These are phyloP conservation scores for Teratosphaeria viscida DNA, from an alignment of 2,329 filamentous ascomycete species.

Conservation along the genomic window DNA sequence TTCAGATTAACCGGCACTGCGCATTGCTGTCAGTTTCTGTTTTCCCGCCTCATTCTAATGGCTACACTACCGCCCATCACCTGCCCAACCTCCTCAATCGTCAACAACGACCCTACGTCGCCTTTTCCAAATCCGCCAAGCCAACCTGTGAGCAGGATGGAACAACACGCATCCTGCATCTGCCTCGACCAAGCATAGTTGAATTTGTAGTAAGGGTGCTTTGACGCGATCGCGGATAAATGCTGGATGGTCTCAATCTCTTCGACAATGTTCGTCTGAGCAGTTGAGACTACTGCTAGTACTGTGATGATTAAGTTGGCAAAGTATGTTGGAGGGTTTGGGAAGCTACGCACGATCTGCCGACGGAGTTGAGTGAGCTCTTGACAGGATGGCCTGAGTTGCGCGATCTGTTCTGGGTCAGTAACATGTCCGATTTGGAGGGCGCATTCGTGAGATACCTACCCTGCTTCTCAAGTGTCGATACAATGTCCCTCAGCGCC, in stretches of 20 bases:
- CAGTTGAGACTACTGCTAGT: slow-evolving; percentile 19
- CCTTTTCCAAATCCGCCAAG: slow-evolving; percentile 58
- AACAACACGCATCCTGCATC: slow-evolving; percentile 63
- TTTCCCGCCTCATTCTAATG: not conserved
- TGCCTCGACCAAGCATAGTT: slow-evolving; percentile 77
- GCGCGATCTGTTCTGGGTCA: slow-evolving; percentile 48
- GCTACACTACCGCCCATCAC: slow-evolving; percentile 57
- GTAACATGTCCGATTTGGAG: not conserved
- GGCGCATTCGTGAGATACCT: not conserved
- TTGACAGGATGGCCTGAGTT: slow-evolving; percentile 72
- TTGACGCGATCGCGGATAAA: slow-evolving; percentile 63
- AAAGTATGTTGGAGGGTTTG: slow-evolving; percentile 1
- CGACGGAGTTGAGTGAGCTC: slow-evolving; percentile 78
- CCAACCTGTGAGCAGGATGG: slow-evolving; percentile 58
- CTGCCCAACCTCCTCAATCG: slow-evolving; percentile 75
- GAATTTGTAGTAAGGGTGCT: slow-evolving; percentile 97
- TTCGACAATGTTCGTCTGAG: slow-evolving; percentile 58
- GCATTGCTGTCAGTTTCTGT: slow-evolving; percentile 1
- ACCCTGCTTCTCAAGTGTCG: slow-evolving; percentile 70
- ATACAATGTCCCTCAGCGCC: slow-evolving; percentile 69
- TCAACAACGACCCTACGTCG: slow-evolving; percentile 55
- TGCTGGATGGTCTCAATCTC: slow-evolving; percentile 61
- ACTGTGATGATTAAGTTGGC: not conserved
- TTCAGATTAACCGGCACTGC: slow-evolving; percentile 85
- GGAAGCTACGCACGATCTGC: slow-evolving; percentile 41